Evolutionary conservation across 352 stramenopile species (phyloP).

Genomic region (Phytophthora lateralis): DNA sequence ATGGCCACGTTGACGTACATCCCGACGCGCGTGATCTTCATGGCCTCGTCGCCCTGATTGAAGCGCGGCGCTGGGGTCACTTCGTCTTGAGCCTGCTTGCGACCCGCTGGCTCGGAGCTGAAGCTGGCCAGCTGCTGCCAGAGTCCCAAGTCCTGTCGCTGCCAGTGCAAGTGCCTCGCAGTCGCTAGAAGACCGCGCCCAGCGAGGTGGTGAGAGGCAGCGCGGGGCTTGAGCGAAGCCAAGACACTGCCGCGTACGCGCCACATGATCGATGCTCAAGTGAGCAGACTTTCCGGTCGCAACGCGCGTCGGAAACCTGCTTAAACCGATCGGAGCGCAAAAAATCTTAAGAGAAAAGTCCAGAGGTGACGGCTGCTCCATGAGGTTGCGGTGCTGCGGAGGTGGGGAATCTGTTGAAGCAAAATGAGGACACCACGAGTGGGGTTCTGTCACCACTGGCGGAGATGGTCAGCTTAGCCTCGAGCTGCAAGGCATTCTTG

Average conservation of each 20-base stretch:
- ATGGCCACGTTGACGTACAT: slow-evolving; percentile 95
- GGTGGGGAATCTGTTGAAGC: background rate
- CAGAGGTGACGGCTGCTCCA: background rate
- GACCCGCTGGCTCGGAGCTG: slow-evolving; percentile 18
- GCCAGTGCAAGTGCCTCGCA: slow-evolving; percentile 13
- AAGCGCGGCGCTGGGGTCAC: slow-evolving; percentile 4
- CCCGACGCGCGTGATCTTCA: slow-evolving; percentile 92
- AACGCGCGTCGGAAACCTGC: background rate
- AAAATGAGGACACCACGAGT: slow-evolving; percentile 5
- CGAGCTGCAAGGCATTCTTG: background rate
- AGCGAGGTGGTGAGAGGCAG: background rate
- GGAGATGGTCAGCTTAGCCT: background rate
- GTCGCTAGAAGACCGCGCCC: background rate
- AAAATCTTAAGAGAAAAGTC: too few relatives aligned
- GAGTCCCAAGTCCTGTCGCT: slow-evolving; percentile 24
- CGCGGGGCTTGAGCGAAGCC: slow-evolving; percentile 17
- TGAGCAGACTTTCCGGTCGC: background rate
- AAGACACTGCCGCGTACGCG: slow-evolving; percentile 27
- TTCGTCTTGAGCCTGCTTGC: slow-evolving; percentile 6
- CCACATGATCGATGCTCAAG: slow-evolving; percentile 25
- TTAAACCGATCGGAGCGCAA: slow-evolving; percentile 10
- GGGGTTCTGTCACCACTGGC: background rate
- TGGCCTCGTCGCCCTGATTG: slow-evolving; percentile 60
- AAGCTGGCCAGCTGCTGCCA: slow-evolving; percentile 26
- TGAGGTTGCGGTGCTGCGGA: background rate